phyloP scores from a whole-genome alignment of 768 basidiomycete genomes.

The Amanita polypyramis region DNA sequence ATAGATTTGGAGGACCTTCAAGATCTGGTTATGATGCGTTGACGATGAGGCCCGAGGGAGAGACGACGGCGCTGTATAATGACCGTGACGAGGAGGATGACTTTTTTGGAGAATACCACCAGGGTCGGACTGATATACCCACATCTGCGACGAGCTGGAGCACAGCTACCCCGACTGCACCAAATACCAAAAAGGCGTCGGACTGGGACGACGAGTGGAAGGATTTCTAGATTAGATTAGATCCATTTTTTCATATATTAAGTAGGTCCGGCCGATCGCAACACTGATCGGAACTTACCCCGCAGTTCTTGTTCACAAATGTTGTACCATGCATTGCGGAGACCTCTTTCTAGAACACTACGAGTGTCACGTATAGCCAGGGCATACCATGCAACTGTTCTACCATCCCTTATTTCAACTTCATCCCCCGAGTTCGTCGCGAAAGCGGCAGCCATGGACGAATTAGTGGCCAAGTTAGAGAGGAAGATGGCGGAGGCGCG shows the following conservation, averaged over 20 bases:
- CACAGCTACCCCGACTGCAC: constrained; percentile 11
- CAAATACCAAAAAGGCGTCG: constrained; percentile 33
- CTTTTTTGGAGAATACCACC: constrained; percentile 42
- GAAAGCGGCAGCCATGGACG: constrained; percentile 61
- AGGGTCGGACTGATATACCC: constrained; percentile 6
- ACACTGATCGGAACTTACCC: constrained; percentile 16
- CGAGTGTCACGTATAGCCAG: constrained; percentile 10
- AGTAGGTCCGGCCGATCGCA: constrained; percentile 26
- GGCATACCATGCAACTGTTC: constrained; percentile 59
- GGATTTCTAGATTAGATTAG: constrained; percentile 45
- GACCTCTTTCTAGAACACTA: constrained; percentile 11
- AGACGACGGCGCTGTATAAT: constrained; percentile 56
- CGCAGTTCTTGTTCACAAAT: constrained; percentile 2
- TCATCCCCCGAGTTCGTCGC: constrained; percentile 61
- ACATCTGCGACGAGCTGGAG: constrained; percentile 5
- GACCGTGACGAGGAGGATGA: constrained; percentile 55
- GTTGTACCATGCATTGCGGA: constrained; percentile 10
- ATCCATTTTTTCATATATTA: constrained; percentile 9
- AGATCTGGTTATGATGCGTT: constrained; percentile 42
- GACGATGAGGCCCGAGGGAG: constrained; percentile 34
- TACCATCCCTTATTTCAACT: constrained; percentile 64
- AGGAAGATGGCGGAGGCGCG: constrained; percentile 46
- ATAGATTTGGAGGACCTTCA: constrained; percentile 44
- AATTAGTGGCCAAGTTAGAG: constrained; percentile 54
- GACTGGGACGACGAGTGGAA: constrained; percentile 79